Evolutionary conservation across 805 yeast species (phyloP).

Genomic region (Metschnikowia hibisci): DNA sequence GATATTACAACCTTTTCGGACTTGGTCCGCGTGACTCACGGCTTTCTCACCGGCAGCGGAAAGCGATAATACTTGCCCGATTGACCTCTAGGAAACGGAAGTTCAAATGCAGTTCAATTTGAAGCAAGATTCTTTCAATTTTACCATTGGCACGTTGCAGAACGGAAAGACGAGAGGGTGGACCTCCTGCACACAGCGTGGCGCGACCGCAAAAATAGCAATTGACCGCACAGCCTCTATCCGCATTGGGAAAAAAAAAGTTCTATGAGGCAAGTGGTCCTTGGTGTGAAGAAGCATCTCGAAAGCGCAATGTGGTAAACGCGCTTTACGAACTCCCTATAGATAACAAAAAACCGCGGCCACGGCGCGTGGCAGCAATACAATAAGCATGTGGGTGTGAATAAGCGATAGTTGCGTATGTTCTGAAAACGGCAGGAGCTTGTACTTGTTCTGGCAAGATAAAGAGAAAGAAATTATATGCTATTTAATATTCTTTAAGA

Average conservation of each 20-base stretch:
- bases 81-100: too few relatives aligned
- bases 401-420: too few relatives aligned
- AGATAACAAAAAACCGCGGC: background rate
- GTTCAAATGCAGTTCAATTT: too few relatives aligned
- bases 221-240: slow-evolving; percentile 1
- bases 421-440: too few relatives aligned
- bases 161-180: background rate
- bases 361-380: background rate
- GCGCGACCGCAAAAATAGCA: background rate
- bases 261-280: background rate
- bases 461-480: too few relatives aligned
- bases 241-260: slow-evolving; percentile 1
- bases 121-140: background rate
- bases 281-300: background rate
- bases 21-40: too few relatives aligned
- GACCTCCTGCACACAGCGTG: background rate
- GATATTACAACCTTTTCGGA: too few relatives aligned
- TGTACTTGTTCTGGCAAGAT: too few relatives aligned
- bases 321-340: background rate
- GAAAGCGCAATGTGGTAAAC: background rate
- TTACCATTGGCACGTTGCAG: slow-evolving; percentile 3
- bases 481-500: background rate
- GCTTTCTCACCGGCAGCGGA: too few relatives aligned
- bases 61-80: too few relatives aligned
- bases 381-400: background rate